Base-by-base conservation (phyloP, 495 filamentous ascomycete species). In the Talaromyces borbonicus region DNA sequence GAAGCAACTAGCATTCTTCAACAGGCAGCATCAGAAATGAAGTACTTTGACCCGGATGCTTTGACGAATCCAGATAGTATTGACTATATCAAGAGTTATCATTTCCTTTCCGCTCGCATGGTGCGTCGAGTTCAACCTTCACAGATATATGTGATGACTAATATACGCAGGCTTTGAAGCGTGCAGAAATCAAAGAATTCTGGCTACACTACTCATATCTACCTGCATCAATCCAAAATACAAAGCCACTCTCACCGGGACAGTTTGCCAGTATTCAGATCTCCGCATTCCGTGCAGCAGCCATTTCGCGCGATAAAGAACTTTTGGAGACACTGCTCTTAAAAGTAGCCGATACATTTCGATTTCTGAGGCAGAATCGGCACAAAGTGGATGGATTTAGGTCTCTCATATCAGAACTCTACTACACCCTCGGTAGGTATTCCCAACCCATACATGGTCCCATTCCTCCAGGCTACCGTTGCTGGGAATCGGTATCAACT, bases 311-410 rank as follows among this genome's bases (percentile, higher is more conserved):
- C n/a, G 64, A 81, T 49, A 75, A 68, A 53, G 57, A 66, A 3
- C 48, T 71, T 9, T 80, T 84, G 9, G 57, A 72, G 5, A 79
- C 75, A 56, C 95, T 89, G 90, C 60, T 95, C n/a, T 73, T 82
- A 43, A 71, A 82, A 48, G 78, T 87, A 3, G 65, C 79, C 43
- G 69, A 81, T 15, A 56, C 77, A 29, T 67, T 90, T 26, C 64
- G 73, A 46, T 53, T 30, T 75, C 79, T 44, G 68, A 73, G n/a
- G 47, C 79, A 1, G 71, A 80, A 16, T 56, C 59, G 23, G 60
- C 83, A 15, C 31, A 26, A 35, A 59, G 65, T 29, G 72, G 81
- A 51, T 78, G 74, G 23, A 15, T 14, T 18, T 22, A 26, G 24
- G 35, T 29, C 19, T 18, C 15, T 27, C 3, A 24, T 18, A 15